phyloP scores from a whole-genome alignment of 192 early-diverging fungal genomes.

The Linnemannia elongata region DNA sequence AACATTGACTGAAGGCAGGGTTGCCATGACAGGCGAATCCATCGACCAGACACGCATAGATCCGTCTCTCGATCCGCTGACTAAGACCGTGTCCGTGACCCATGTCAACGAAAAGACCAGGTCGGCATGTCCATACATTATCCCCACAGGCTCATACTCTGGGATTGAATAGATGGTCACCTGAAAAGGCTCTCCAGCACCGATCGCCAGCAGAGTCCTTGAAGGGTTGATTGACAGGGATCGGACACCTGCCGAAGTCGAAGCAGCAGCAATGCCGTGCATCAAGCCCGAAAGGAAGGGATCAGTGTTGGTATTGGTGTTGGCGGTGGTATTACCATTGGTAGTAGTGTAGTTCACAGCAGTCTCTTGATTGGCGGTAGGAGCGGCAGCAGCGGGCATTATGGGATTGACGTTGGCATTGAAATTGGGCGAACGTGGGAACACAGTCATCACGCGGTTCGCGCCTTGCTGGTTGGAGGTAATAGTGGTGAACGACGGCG shows the following conservation, averaged over 20 bases:
- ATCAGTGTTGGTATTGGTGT: neutral
- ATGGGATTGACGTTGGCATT: slow-evolving; percentile 45
- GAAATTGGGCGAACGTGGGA: slow-evolving; percentile 22
- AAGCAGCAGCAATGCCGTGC: neutral
- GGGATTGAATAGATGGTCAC: slow-evolving; percentile 74
- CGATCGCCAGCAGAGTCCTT: slow-evolving; percentile 73
- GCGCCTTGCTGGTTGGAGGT: neutral
- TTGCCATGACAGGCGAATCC: slow-evolving; percentile 32
- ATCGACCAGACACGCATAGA: slow-evolving; percentile 69
- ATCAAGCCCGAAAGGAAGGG: neutral
- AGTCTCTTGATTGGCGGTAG: slow-evolving; percentile 1
- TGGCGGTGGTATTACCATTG: slow-evolving; percentile 1
- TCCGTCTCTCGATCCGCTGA: slow-evolving; percentile 73
- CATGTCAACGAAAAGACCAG: slow-evolving; percentile 76
- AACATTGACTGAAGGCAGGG: slow-evolving; percentile 21
- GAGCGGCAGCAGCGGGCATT: slow-evolving; percentile 44
- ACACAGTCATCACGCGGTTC: slow-evolving; percentile 29
- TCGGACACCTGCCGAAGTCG: slow-evolving; percentile 66
- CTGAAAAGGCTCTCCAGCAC: slow-evolving; percentile 69
- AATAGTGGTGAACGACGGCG: slow-evolving; percentile 25
- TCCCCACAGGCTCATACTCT: slow-evolving; percentile 64
- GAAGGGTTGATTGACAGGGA: slow-evolving; percentile 73
- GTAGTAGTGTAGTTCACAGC: neutral
- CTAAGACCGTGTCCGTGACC: slow-evolving; percentile 69
- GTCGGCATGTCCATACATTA: slow-evolving; percentile 75